Evolutionary conservation across 768 basidiomycete genomes (phyloP), one percentile per base, ranked within the genome.

Genomic region (Hericium erinaceus): DNA sequence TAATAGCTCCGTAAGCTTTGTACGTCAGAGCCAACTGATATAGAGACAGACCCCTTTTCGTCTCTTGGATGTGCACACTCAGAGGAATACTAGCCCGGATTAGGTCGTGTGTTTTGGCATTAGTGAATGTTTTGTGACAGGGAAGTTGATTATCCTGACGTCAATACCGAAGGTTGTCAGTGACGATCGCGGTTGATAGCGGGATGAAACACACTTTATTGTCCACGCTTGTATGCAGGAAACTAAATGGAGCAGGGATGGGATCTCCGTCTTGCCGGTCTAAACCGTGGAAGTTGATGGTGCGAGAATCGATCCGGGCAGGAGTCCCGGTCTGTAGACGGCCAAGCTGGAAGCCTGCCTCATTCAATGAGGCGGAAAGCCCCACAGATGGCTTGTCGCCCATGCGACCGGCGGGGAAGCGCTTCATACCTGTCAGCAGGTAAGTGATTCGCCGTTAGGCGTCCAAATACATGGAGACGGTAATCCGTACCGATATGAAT

Each of bases 281-380:
- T 66, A 94, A 70, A 4, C 73, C 77, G 12, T 69, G 70, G 60
- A 88, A 92, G 65, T 92, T 71, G 56, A 95, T 90, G 1, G 86
- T 86, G 10, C 71, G 76, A 20, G 78, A 78, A 54, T 84, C 82
- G 13, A 95, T 73, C 5, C 93, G 76, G 2, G 93, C 90, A 12
- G 93, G 93, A 0, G 93, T 95, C 2, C 93, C 83, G 0, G 88
- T 90, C 73, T 94, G 91, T 57, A 94, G 72, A 2, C 93, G 80
- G 8, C 89, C 89, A 8, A 95, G 84, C 62, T 80, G 78, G 72
- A 95, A 92, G 1, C 91, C 89, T 10, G 89, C 89, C 2, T 75
- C 68, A 2, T 77, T 75, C 10, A 95, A 78, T 6, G 92, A 90
- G 1, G 78, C 80, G 1, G 92, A 93, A 6, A 95, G 77, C 0